Evolutionary conservation across 306 rosid species (phyloP).

Genomic region (Hippophae rhamnoides): DNA sequence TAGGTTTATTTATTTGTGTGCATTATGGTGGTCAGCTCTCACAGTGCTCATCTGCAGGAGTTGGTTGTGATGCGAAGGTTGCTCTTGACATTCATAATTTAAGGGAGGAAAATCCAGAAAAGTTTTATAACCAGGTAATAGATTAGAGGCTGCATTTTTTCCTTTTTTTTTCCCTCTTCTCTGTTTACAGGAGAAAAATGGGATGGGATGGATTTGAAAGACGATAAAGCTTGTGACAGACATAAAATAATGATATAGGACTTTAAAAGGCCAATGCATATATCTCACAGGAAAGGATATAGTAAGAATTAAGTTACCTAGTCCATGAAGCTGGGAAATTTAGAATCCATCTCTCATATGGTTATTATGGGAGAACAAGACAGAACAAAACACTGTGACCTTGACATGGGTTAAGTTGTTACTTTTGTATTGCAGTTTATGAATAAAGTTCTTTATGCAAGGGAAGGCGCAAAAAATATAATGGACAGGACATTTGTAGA

Average conservation of each 20-base stretch:
- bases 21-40: constrained; percentile 18
- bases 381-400: too few relatives aligned
- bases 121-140: constrained; percentile 82
- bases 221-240: neutral
- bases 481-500: constrained; percentile 95
- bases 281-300: too few relatives aligned
- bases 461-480: constrained; percentile 95
- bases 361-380: too few relatives aligned
- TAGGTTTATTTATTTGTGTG: neutral
- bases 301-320: too few relatives aligned
- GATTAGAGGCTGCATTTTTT: neutral
- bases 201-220: neutral
- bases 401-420: neutral
- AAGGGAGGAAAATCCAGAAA: constrained; percentile 97
- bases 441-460: constrained; percentile 98
- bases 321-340: too few relatives aligned
- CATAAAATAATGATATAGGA: too few relatives aligned
- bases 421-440: constrained; percentile 66
- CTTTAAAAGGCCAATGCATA: too few relatives aligned
- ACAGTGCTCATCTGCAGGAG: constrained; percentile 44
- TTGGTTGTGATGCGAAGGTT: constrained; percentile 99
- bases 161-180: too few relatives aligned
- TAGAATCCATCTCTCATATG: too few relatives aligned
- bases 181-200: too few relatives aligned
- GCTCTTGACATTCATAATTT: constrained; percentile 96